Conservation (phyloP, 257 asterid genomes). For the Fraxinus pennsylvanica region DNA sequence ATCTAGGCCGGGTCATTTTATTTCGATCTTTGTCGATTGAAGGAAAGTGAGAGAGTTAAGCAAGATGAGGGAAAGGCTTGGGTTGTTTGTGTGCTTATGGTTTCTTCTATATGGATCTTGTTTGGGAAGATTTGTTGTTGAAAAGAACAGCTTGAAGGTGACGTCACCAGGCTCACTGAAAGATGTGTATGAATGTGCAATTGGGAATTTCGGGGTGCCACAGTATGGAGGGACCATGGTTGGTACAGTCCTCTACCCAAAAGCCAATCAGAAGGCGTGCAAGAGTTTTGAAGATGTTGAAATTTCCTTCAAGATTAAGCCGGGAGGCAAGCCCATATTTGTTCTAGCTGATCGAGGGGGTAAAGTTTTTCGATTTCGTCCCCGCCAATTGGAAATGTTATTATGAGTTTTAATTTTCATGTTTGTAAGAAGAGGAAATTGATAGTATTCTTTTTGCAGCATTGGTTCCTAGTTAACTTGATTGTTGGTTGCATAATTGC, state of each 20-base stretch:
- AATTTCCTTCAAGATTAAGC: constrained; percentile 56
- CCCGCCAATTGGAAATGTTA: background rate
- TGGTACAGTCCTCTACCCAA: constrained; percentile 78
- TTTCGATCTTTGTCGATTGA: constrained; percentile 17
- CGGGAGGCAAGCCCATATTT: constrained; percentile 88
- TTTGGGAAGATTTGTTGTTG: constrained; percentile 86
- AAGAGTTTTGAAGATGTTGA: constrained; percentile 46
- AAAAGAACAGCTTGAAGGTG: constrained; percentile 86
- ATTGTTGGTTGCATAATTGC: constrained; percentile 17
- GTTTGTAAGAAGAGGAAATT: background rate
- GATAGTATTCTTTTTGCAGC: background rate
- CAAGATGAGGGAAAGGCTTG: constrained; percentile 54
- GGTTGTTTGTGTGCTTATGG: constrained; percentile 41
- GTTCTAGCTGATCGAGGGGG: constrained; percentile 95
- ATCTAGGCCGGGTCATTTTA: constrained; percentile 19
- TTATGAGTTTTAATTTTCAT: background rate
- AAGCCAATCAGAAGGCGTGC: constrained; percentile 77
- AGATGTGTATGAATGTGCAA: constrained; percentile 77
- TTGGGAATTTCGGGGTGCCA: constrained; percentile 98
- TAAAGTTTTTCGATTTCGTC: constrained; percentile 25
- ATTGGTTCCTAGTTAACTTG: background rate
- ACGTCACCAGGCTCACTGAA: constrained; percentile 74
- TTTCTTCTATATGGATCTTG: constrained; percentile 54
- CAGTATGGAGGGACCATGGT: constrained; percentile 88
- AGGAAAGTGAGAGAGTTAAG: constrained; percentile 13